Evolutionary conservation across 495 filamentous ascomycete species (phyloP).

Genomic region (Aspergillus nanangensis): DNA sequence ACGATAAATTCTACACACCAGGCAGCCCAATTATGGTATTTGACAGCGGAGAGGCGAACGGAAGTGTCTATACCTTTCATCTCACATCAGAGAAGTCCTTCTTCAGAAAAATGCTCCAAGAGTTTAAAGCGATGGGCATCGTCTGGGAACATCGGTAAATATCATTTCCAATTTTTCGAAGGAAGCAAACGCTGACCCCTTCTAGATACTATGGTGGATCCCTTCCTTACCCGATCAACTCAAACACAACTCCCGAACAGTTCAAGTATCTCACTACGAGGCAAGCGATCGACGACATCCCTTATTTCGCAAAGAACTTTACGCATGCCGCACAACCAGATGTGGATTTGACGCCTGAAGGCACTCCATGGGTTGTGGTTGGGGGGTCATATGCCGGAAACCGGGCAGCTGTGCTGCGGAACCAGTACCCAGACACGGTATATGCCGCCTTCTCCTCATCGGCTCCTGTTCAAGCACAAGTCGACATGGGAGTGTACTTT

Average conservation of each 20-base stretch:
- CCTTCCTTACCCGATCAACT: conserved; percentile 40
- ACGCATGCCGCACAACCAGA: conserved; percentile 25
- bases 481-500: conserved; percentile 55
- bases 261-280: conserved; percentile 45
- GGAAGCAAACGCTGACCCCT: neutral
- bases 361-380: conserved; percentile 55
- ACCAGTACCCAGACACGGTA: conserved; percentile 54
- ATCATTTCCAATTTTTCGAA: neutral
- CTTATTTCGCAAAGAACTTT: conserved; percentile 48
- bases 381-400: conserved; percentile 58
- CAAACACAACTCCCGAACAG: conserved; percentile 40
- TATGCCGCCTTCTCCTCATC: conserved; percentile 52
- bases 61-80: conserved; percentile 20
- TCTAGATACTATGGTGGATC: conserved; percentile 50
- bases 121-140: conserved; percentile 50
- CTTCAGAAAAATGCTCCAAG: conserved; percentile 37
- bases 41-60: conserved; percentile 45
- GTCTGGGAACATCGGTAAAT: conserved; percentile 55
- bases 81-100: conserved; percentile 37
- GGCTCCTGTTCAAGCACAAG: conserved; percentile 48
- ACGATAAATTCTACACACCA: conserved; percentile 39
- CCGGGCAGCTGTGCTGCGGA: conserved; percentile 49
- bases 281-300: conserved; percentile 51
- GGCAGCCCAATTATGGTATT: conserved; percentile 53
- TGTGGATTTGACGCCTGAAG: conserved; percentile 37